Base-by-base conservation (phyloP, 2,329 filamentous ascomycete genomes). In the Blastomyces parvus region DNA sequence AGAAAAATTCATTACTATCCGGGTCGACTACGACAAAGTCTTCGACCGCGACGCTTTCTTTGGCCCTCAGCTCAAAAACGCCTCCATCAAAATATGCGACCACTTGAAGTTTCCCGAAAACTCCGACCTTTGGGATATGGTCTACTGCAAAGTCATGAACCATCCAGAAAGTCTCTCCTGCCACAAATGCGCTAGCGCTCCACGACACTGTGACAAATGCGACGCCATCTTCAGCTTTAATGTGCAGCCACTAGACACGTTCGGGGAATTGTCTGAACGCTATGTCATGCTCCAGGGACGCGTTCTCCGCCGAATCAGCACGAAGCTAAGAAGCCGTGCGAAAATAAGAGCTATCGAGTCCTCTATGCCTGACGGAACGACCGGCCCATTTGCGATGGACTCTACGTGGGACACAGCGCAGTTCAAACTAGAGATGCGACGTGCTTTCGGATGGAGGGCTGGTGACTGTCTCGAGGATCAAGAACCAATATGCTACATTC, bases 101-200 rank as follows among this genome's bases (percentile, higher is more conserved):
- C 52, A 55, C 27, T 7, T 55, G 27, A 55, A 38, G 13, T 55
- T 55, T 17, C 52, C 52, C 27, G 27, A 55, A 17, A 9, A 36
- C 52, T 8, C 52, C 1, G 17, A 55, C 11, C 52, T 55, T 19
- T 55, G 25, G 25, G 52, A 55, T n/a, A 55, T 55, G 52, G 30
- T 55, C 52, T 55, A 36, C 52, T 55, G 52, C 52, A 55, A 55
- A 36, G 52, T 36, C 52, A 55, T 55, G 30, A 33, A 55, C 30
- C 52, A 55, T n/a, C 52, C 52, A 13, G 25, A 55, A 33, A 55
- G 8, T 2, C 27, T 55, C 1, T 36, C 25, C 27, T 55, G 52
- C 52, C 52, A 36, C 27, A 55, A 55, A 27, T 55, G 52, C 30
- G 27, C 52, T 6, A 36, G 17, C 19, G 27, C 30, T 19, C 27